Conservation (phyloP, 345 rosid genomes). For the Eucalyptus pumila region DNA sequence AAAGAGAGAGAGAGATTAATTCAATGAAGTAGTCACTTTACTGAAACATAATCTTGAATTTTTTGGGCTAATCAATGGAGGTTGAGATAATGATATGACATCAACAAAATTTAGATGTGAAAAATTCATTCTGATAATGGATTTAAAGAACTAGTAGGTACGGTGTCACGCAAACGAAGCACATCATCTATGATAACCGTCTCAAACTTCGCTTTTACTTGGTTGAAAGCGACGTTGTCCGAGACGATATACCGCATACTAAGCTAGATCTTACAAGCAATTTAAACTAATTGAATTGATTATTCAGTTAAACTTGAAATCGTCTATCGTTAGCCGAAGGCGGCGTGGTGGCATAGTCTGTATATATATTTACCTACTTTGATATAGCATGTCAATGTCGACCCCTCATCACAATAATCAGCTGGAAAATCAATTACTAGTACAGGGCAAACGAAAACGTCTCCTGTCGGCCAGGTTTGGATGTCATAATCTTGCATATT, state of each 20-base stretch:
- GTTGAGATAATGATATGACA: neutral
- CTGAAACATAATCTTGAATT: neutral
- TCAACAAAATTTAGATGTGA: neutral
- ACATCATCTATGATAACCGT: neutral
- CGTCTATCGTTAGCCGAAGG: neutral
- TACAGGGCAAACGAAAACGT: neutral
- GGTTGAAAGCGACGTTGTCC: neutral
- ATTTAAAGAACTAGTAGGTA: neutral
- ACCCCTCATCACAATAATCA: neutral
- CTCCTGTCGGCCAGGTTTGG: neutral
- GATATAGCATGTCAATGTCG: neutral
- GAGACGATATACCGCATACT: neutral
- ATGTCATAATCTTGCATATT: neutral
- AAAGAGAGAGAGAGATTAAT: neutral
- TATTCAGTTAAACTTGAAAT: neutral
- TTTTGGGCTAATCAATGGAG: neutral
- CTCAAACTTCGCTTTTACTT: neutral
- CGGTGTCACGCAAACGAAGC: neutral
- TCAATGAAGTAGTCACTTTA: neutral
- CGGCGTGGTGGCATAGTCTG: neutral
- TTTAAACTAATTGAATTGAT: neutral
- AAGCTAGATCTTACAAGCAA: neutral
- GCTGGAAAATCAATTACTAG: neutral
- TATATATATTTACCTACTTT: neutral
- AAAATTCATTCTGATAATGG: neutral